Conservation (phyloP, 1,284 basidiomycete species). For the Naganishia sp. region DNA sequence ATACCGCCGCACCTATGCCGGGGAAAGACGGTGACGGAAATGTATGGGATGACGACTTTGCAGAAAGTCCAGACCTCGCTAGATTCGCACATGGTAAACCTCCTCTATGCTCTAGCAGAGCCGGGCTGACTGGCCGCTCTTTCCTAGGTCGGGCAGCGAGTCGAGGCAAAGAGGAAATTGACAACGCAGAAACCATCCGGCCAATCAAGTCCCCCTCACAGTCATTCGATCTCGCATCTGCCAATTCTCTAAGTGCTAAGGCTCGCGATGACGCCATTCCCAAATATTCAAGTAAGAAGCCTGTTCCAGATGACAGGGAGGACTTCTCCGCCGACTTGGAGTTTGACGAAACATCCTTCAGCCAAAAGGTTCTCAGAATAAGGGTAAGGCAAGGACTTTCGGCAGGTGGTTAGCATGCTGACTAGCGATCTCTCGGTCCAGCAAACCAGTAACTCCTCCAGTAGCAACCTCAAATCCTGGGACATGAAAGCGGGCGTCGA, state of each 20-base stretch:
- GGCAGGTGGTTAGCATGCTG: not conserved
- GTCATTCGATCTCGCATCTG: not conserved
- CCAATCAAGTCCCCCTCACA: constrained; percentile 10
- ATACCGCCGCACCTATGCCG: constrained; percentile 35
- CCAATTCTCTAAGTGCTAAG: not conserved
- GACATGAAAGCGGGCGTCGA: not conserved
- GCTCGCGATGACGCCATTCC: not conserved
- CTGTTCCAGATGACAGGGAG: constrained; percentile 46
- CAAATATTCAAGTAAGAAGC: not conserved
- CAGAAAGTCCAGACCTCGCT: constrained; percentile 63
- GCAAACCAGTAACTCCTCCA: not conserved
- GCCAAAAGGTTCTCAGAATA: constrained; percentile 18
- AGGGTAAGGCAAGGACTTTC: constrained; percentile 39
- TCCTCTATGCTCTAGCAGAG: too few relatives aligned
- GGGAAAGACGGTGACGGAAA: constrained; percentile 72
- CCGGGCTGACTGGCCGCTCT: not conserved
- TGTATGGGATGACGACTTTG: constrained; percentile 98
- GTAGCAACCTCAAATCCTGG: not conserved
- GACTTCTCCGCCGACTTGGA: constrained; percentile 66
- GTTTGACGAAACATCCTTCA: constrained; percentile 65
- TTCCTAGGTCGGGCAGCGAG: constrained; percentile 30
- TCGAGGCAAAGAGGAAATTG: constrained; percentile 19
- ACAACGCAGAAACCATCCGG: constrained; percentile 31
- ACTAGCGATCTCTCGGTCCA: not conserved
- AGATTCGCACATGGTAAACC: constrained; percentile 25